Evolutionary conservation across 129 eudicot species (phyloP).

Genomic region (Flaveria bidentis): DNA sequence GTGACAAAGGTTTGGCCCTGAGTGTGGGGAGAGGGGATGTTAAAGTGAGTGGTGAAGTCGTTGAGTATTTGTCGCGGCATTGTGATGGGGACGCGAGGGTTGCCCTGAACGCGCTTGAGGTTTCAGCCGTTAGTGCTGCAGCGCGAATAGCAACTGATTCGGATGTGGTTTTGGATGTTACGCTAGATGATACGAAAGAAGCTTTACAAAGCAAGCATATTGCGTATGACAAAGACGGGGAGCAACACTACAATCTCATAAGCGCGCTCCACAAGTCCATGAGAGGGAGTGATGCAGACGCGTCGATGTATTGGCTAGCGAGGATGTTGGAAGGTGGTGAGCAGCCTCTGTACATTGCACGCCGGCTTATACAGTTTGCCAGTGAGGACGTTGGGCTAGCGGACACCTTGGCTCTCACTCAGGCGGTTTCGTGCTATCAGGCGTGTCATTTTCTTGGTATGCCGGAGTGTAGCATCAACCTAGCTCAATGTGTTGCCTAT

Average conservation of each 20-base stretch:
- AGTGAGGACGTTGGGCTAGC: conserved; percentile 93
- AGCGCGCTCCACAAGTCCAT: conserved; percentile 89
- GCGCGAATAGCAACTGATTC: conserved; percentile 29
- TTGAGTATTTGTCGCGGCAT: conserved; percentile 51
- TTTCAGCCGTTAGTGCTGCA: conserved; percentile 56
- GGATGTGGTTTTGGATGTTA: conserved; percentile 17
- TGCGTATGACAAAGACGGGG: conserved; percentile 72
- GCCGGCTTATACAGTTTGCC: conserved; percentile 74
- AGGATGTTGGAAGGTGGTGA: conserved; percentile 97
- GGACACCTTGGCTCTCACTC: conserved; percentile 66
- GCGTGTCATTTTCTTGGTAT: conserved; percentile 91
- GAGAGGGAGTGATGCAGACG: conserved; percentile 89
- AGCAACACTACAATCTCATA: conserved; percentile 84
- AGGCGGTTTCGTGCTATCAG: conserved; percentile 91
- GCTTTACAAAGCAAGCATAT: conserved; percentile 86
- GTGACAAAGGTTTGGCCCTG: conserved; percentile 46
- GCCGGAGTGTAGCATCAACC: conserved; percentile 81
- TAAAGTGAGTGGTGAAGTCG: conserved; percentile 41
- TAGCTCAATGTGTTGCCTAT: conserved; percentile 84
- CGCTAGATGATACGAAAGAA: conserved; percentile 66
- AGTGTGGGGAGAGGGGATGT: conserved; percentile 32
- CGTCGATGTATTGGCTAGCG: conserved; percentile 87
- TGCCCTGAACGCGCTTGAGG: conserved; percentile 78
- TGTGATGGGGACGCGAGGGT: conserved; percentile 95
- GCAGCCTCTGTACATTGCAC: conserved; percentile 85